A percentile compares a stretch with the other conserved stretches of the same genome.
Conservation (phyloP, 352 stramenopile genomes). For the Phytophthora rubi region DNA sequence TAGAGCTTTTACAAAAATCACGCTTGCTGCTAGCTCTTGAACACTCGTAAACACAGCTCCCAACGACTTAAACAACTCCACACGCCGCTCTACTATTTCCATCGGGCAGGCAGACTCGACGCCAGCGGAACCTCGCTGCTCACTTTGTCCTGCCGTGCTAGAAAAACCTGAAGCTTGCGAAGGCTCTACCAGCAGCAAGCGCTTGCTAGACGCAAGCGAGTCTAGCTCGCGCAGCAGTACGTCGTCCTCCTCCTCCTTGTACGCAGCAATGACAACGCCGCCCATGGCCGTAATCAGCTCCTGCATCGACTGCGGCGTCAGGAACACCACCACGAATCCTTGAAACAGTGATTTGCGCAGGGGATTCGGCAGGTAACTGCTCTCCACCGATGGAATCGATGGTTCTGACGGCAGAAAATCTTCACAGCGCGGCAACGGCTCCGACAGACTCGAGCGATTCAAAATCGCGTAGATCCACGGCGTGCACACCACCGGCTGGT, state of each 20-base stretch:
- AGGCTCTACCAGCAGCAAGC: conserved; percentile 73
- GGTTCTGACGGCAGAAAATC: conserved; percentile 74
- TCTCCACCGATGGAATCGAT: conserved; percentile 55
- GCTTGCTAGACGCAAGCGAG: conserved; percentile 48
- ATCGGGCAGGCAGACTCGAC: conserved; percentile 16
- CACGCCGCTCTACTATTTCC: conserved; percentile 59
- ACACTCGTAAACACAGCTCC: conserved; percentile 75
- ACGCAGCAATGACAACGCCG: conserved; percentile 67
- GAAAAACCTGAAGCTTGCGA: conserved; percentile 58
- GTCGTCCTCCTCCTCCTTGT: conserved; percentile 67
- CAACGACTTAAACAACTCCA: conserved; percentile 68
- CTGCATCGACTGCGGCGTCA: conserved; percentile 78
- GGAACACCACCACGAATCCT: conserved; percentile 76
- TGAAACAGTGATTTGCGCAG: conserved; percentile 81
- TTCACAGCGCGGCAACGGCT: conserved; percentile 78
- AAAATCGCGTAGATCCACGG: conserved; percentile 84
- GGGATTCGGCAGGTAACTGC: conserved; percentile 78
- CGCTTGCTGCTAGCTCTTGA: conserved; percentile 80
- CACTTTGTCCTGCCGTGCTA: conserved; percentile 57
- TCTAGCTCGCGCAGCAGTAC: conserved; percentile 63
- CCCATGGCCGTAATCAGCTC: conserved; percentile 79
- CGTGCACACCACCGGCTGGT: conserved; percentile 83
- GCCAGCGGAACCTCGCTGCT: conserved; percentile 33
- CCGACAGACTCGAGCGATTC: conserved; percentile 72
- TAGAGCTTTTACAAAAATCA: conserved; percentile 85